These are phyloP conservation scores for Silybum marianum DNA, from an alignment of 129 eudicot species.

Conservation along the genomic window DNA sequence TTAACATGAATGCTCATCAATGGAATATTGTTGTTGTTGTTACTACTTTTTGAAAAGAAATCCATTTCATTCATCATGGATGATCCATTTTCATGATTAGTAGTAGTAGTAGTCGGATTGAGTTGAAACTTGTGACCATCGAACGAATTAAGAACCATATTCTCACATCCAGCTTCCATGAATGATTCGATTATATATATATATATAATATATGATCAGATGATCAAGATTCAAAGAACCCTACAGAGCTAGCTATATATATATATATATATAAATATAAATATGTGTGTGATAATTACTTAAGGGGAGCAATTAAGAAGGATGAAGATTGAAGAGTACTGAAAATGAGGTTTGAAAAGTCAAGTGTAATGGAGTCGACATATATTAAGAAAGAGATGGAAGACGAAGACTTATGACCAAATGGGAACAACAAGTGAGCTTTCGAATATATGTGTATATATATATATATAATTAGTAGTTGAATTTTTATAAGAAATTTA, in stretches of 20 bases:
- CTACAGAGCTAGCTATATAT: not conserved
- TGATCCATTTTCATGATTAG: slow-evolving; percentile 1
- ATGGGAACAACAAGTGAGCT: slow-evolving; percentile 32
- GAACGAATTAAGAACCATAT: slow-evolving; percentile 34
- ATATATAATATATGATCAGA: not conserved
- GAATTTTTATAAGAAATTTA: slow-evolving; percentile 1
- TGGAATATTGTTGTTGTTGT: not conserved
- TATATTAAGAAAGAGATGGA: slow-evolving; percentile 16
- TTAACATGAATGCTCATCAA: slow-evolving; percentile 22
- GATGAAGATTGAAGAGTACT: slow-evolving; percentile 2
- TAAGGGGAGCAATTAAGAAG: not conserved
- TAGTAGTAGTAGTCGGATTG: not conserved
- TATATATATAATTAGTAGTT: not conserved
- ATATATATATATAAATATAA: no score
- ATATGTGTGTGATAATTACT: not conserved
- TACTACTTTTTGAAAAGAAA: slow-evolving; percentile 30
- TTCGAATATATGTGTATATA: not conserved
- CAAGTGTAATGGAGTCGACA: slow-evolving; percentile 20
- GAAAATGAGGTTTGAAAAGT: slow-evolving; percentile 12
- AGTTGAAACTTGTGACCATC: slow-evolving; percentile 30
- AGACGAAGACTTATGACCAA: slow-evolving; percentile 37
- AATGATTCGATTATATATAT: not conserved
- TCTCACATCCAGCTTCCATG: slow-evolving; percentile 38
- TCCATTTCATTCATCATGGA: slow-evolving; percentile 38
- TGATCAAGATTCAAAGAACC: not conserved